phyloP scores from a whole-genome alignment of 768 basidiomycete genomes.

The Albatrellus ellisii region DNA sequence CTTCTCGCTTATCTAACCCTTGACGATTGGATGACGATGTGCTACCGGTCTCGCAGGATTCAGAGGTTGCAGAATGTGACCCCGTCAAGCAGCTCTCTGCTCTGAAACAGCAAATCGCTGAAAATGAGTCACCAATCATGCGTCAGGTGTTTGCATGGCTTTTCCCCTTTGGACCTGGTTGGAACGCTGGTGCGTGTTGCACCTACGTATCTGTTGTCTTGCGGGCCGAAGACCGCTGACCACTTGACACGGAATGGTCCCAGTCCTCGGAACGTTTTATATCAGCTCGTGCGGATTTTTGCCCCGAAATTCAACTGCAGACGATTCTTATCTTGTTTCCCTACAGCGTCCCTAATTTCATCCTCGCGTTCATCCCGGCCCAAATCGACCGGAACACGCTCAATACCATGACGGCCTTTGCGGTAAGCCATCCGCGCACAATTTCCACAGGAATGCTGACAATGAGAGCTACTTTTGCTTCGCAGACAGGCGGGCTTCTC shows the following conservation, averaged over 20 bases:
- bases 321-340: conserved; percentile 7
- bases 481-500: conserved; percentile 75
- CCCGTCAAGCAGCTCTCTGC: conserved; percentile 35
- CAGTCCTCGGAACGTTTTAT: conserved; percentile 85
- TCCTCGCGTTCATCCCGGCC: conserved; percentile 87
- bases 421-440: conserved; percentile 33
- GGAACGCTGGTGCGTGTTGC: conserved; percentile 51
- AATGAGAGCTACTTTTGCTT: conserved; percentile 8
- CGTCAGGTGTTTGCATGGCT: conserved; percentile 67
- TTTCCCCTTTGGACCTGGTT: conserved; percentile 85
- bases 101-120: conserved; percentile 50
- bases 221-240: neutral
- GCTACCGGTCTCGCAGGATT: conserved; percentile 21
- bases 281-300: conserved; percentile 73
- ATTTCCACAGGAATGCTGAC: neutral
- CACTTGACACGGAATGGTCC: conserved; percentile 4
- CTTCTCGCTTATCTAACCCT: neutral
- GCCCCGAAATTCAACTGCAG: conserved; percentile 12
- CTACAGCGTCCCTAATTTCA: conserved; percentile 80
- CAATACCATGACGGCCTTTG: conserved; percentile 92
- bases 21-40: neutral
- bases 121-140: conserved; percentile 58
- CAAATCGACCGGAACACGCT: conserved; percentile 75
- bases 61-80: conserved; percentile 29
- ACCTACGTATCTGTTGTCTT: neutral